These are phyloP conservation scores for Ceratobasidium sp. DNA, from an alignment of 1,284 basidiomycete genomes.

Conservation along the genomic window DNA sequence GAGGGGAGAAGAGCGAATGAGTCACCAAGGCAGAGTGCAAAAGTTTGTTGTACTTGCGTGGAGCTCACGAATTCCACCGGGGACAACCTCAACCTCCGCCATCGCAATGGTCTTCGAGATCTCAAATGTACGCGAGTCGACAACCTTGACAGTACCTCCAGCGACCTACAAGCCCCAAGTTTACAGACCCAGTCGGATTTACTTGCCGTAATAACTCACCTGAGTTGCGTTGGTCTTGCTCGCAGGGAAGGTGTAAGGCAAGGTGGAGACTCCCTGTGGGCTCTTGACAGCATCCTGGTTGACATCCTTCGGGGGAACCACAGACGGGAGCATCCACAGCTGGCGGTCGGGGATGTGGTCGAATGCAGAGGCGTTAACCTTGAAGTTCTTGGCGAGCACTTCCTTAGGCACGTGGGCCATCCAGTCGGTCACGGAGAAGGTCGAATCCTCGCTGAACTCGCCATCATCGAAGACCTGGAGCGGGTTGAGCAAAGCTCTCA, in stretches of 20 bases:
- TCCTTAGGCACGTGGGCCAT: constrained; percentile 67
- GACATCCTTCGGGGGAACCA: constrained; percentile 5
- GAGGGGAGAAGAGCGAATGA: constrained; percentile 34
- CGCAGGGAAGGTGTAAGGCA: constrained; percentile 66
- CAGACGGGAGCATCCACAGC: constrained; percentile 50
- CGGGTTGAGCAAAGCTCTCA: constrained; percentile 30
- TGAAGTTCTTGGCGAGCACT: constrained; percentile 59
- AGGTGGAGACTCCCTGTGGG: constrained; percentile 64
- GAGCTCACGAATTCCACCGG: constrained; percentile 59
- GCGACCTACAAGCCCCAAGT: not conserved
- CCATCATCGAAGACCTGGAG: constrained; percentile 68
- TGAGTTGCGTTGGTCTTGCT: constrained; percentile 64
- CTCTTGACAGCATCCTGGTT: constrained; percentile 56
- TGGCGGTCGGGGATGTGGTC: constrained; percentile 57
- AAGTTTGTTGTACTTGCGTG: constrained; percentile 60
- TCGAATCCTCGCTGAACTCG: no score
- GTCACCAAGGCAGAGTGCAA: constrained; percentile 3
- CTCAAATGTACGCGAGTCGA: no score
- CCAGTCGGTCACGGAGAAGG: constrained; percentile 66
- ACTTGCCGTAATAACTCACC: not conserved
- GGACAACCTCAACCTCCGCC: constrained; percentile 1
- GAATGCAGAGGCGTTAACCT: no score
- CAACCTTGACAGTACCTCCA: constrained; percentile 30
- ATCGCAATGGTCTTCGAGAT: no score
- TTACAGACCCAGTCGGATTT: not conserved